Base-by-base conservation (phyloP, 345 rosid genomes). In the Adansonia digitata region DNA sequence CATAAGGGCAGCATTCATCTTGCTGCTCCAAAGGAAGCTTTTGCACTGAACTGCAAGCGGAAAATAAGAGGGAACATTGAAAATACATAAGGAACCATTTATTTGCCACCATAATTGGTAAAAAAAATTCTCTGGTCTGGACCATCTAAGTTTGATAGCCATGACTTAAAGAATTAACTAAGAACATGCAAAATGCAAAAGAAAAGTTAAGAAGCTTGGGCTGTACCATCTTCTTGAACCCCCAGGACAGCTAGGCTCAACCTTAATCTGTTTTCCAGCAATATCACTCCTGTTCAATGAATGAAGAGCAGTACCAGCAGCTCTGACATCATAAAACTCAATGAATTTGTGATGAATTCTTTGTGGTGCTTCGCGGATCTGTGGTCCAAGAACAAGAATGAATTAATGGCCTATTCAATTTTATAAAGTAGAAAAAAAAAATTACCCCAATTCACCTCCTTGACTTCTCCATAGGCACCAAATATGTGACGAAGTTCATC, bases 311-410 rank as follows among this genome's bases (percentile, higher is more conserved):
- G 86, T 82, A 64, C 85, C 90, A 29, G 95, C 92, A 45, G 91
- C 91, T 88, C 98, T 88, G 78, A 81, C 71, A 74, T 93, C 97
- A 80, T 83, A 93, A 74, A 86, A 91, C 72, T 93, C 92, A n/a
- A 93, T 75, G 74, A 84, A 82, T 78, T 85, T 91, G 77, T 86
- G 79, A 57, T 85, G 76, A 73, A 55, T 81, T 73, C 83, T 86
- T 63, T 86, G 79, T 73, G 85, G 84, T 69, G 86, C 76, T 75
- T 87, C 87, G 49, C 77, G 78, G 69, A 93, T 84, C 98, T 93
- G 89, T 77, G 77, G 73, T 74, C 56, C 74, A 42, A 22, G 51
- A 65, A 40, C 4, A 40, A 65, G 69, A 65, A 65, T 22, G 5
- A 40, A 40, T 42, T n/a, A 65, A 13, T 80, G 40, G 69, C 34